A percentile compares a stretch with the other conserved stretches of the same genome.
Evolutionary conservation across 352 stramenopile species (phyloP).

Genomic region (Lagenidium sp.): DNA sequence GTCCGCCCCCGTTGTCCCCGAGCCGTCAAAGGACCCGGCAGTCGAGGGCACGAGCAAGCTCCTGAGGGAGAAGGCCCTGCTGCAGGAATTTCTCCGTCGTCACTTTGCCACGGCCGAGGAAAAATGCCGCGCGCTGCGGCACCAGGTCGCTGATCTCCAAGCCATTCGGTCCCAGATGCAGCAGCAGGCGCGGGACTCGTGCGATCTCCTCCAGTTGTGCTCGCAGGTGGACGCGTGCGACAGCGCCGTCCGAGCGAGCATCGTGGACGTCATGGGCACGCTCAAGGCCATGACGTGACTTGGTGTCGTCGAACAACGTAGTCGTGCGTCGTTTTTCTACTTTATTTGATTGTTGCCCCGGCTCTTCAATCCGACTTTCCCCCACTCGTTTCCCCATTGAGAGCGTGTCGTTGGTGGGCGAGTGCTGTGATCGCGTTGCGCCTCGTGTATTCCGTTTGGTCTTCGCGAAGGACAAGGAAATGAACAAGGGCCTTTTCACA

Average conservation of each 20-base stretch:
- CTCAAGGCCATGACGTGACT: conserved; percentile 19
- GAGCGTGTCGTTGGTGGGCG: too few species aligned
- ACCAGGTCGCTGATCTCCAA: conserved; percentile 24
- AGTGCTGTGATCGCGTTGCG: too few species aligned
- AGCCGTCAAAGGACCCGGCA: too few species aligned
- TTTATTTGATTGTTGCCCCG: too few species aligned
- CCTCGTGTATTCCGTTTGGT: too few species aligned
- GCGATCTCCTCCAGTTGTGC: conserved; percentile 19
- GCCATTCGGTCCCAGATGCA: conserved; percentile 12
- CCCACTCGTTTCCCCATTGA: too few species aligned
- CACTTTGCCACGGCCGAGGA: conserved; percentile 37
- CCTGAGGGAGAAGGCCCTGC: conserved; percentile 35
- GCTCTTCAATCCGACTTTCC: too few species aligned
- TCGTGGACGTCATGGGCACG: conserved; percentile 23
- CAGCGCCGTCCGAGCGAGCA: conserved; percentile 16
- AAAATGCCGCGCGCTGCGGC: conserved; percentile 27
- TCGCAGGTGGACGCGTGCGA: conserved; percentile 22
- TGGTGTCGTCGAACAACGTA: too few species aligned
- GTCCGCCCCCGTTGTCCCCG: too few species aligned
- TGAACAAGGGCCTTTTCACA: too few species aligned
- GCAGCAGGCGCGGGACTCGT: conserved; percentile 21
- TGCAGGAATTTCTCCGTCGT: conserved; percentile 35
- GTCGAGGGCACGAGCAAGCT: conserved; percentile 10
- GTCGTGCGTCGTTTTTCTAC: too few species aligned
- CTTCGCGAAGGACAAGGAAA: too few species aligned